Evolutionary conservation across 768 basidiomycete genomes (phyloP).

Genomic region (Tubosaeta sp.): DNA sequence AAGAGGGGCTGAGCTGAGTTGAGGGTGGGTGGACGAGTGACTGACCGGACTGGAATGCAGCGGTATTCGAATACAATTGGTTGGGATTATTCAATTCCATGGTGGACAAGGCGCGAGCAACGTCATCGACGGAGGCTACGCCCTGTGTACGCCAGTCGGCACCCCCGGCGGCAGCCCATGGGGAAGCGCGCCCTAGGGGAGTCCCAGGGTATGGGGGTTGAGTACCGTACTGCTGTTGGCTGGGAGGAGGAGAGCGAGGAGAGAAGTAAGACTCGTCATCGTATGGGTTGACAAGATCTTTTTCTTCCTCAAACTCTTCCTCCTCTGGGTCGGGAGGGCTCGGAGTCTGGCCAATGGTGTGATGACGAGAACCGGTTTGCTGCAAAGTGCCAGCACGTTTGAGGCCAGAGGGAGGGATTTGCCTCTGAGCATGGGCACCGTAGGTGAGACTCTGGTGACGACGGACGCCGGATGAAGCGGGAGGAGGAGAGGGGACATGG

Average conservation of each 20-base stretch:
- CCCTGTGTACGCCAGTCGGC: constrained; percentile 55
- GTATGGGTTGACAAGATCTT: constrained; percentile 37
- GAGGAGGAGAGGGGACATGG: constrained; percentile 65
- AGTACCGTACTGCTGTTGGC: constrained; percentile 37
- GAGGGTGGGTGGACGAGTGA: constrained; percentile 68
- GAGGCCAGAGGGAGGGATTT: constrained; percentile 49
- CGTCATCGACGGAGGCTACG: constrained; percentile 57
- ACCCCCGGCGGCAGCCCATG: constrained; percentile 52
- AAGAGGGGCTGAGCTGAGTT: constrained; percentile 47
- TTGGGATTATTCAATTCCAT: constrained; percentile 51
- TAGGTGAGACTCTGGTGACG: constrained; percentile 79
- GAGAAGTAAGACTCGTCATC: constrained; percentile 57
- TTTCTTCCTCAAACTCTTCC: constrained; percentile 52
- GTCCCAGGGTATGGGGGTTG: constrained; percentile 47
- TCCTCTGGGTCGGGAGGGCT: constrained; percentile 49
- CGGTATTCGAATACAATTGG: constrained; percentile 26
- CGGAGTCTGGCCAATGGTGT: constrained; percentile 33
- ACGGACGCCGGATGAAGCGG: constrained; percentile 66
- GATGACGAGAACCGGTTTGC: constrained; percentile 40
- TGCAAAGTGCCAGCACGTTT: constrained; percentile 72
- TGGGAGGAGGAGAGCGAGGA: constrained; percentile 36
- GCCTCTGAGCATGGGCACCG: constrained; percentile 54
- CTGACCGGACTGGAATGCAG: constrained; percentile 42
- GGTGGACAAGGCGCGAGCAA: constrained; percentile 66
- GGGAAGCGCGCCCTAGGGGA: constrained; percentile 58